A percentile compares a stretch with the other conserved stretches of the same genome.
phyloP scores from a whole-genome alignment of 768 basidiomycete genomes.

The Pholiota conissans region DNA sequence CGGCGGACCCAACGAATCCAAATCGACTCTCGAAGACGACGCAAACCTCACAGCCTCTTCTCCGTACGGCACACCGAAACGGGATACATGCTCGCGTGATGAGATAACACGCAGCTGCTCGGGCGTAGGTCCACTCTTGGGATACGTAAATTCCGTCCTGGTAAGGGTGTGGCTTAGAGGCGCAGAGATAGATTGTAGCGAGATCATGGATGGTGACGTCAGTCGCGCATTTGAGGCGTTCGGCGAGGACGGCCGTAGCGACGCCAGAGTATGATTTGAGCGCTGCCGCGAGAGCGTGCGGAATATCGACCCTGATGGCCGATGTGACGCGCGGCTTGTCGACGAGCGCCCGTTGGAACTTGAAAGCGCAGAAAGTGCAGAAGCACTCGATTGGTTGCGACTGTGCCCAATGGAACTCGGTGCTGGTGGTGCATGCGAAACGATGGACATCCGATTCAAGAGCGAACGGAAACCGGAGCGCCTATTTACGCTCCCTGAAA shows the following conservation, averaged over 20 bases:
- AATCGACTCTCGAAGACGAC: conserved; percentile 38
- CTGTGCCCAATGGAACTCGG: conserved; percentile 21
- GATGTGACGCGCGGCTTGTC: conserved; percentile 14
- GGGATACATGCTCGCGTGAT: conserved; percentile 60
- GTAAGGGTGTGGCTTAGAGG: conserved; percentile 74
- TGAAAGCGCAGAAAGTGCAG: conserved; percentile 13
- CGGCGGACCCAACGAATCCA: conserved; percentile 42
- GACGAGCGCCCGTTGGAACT: conserved; percentile 21
- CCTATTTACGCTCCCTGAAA: conserved; percentile 16
- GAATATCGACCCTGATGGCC: conserved; percentile 36
- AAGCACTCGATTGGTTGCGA: conserved; percentile 31
- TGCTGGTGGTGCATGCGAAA: conserved; percentile 10
- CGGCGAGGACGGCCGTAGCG: conserved; percentile 4
- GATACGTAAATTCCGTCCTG: conserved; percentile 72
- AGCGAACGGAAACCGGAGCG: conserved; percentile 53
- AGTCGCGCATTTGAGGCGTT: conserved; percentile 30
- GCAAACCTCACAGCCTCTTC: conserved; percentile 69
- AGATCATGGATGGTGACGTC: conserved; percentile 68
- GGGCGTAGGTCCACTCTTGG: conserved; percentile 60
- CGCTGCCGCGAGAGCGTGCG: conserved; percentile 51
- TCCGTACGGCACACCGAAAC: conserved; percentile 79
- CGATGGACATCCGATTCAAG: conserved; percentile 37
- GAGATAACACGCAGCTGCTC: conserved; percentile 70
- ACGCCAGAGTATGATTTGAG: conserved; percentile 39
- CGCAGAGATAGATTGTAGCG: conserved; percentile 71